phyloP scores from a whole-genome alignment of 164 flowering plant genomes.

The Paratinospora sagittata region DNA sequence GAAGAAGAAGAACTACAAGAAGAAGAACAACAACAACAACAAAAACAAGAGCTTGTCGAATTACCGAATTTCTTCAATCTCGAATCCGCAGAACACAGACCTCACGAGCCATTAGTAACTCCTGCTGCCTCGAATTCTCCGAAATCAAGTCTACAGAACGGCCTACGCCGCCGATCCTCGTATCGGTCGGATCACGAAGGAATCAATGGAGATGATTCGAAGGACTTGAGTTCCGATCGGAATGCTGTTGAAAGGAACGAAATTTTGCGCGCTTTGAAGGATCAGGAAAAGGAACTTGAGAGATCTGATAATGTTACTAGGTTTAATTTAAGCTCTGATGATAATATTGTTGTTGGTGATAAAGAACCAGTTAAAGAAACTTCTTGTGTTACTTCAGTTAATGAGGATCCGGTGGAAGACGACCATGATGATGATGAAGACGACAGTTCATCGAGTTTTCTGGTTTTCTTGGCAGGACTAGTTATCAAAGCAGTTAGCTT shows the following conservation, averaged over 20 bases:
- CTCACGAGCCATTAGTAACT: not conserved
- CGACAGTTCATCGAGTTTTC: slow-evolving; percentile 29
- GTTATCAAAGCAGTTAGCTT: slow-evolving; percentile 50
- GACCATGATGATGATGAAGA: slow-evolving; percentile 21
- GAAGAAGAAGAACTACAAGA: no score
- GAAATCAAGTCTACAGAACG: slow-evolving; percentile 6
- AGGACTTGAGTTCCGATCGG: slow-evolving; percentile 8
- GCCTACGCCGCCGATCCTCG: slow-evolving; percentile 28
- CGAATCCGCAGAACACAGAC: slow-evolving; percentile 11
- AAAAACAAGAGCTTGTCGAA: no score
- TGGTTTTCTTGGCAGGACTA: slow-evolving; percentile 39
- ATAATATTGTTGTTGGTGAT: not conserved
- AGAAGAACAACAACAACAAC: no score
- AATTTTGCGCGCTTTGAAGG: slow-evolving; percentile 15
- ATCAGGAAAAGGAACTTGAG: slow-evolving; percentile 14
- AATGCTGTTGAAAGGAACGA: not conserved
- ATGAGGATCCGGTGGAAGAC: slow-evolving; percentile 13
- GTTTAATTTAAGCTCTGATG: no score
- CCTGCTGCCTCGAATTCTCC: not conserved
- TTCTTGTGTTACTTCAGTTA: slow-evolving; percentile 24
- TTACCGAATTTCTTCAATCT: slow-evolving; percentile 12
- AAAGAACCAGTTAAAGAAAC: slow-evolving; percentile 11
- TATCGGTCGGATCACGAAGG: not conserved
- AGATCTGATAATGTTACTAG: not conserved
- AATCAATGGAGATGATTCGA: not conserved